Percentiles rank a stretch among this genome's conserved stretches.
Evolutionary conservation across 140 eudicot genomes (phyloP).

Genomic region (Oenanthe javanica): DNA sequence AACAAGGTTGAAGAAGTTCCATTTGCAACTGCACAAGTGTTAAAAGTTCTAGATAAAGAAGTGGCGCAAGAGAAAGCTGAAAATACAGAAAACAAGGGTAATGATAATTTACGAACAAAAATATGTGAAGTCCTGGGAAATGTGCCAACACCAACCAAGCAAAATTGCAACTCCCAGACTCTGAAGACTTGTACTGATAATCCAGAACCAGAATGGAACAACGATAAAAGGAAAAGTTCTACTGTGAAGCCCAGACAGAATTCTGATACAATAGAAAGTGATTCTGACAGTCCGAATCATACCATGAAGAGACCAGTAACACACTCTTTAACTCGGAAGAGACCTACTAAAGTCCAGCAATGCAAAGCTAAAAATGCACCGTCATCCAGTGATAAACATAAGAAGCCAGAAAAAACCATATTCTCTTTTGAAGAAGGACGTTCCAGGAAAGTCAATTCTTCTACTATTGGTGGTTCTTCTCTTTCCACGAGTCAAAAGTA

Average conservation of each 20-base stretch:
- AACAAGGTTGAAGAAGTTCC: constrained; percentile 22
- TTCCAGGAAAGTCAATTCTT: constrained; percentile 27
- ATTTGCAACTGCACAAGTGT: constrained; percentile 28
- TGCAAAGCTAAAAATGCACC: constrained; percentile 26
- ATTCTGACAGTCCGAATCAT: constrained; percentile 36
- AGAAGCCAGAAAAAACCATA: constrained; percentile 25
- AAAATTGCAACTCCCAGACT: constrained; percentile 22
- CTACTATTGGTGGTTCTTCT: constrained; percentile 29
- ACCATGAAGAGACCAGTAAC: constrained; percentile 42
- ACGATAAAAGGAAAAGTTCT: constrained; percentile 20
- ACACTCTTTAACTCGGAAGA: constrained; percentile 46
- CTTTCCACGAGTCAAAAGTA: constrained; percentile 29
- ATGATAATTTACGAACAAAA: constrained; percentile 51
- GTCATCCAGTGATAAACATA: constrained; percentile 20
- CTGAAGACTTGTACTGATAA: constrained; percentile 24
- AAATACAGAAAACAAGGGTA: constrained; percentile 39
- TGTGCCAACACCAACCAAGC: constrained; percentile 47
- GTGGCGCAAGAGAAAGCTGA: constrained; percentile 34
- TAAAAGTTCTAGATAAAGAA: constrained; percentile 24
- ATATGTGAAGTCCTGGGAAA: constrained; percentile 69
- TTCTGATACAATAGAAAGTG: constrained; percentile 55
- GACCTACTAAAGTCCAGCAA: constrained; percentile 24
- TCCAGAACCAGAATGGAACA: constrained; percentile 26
- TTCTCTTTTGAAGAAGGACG: constrained; percentile 45
- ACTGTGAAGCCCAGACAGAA: constrained; percentile 28